phyloP scores from a whole-genome alignment of 768 basidiomycete genomes.

The Boletus vinaceobasis region DNA sequence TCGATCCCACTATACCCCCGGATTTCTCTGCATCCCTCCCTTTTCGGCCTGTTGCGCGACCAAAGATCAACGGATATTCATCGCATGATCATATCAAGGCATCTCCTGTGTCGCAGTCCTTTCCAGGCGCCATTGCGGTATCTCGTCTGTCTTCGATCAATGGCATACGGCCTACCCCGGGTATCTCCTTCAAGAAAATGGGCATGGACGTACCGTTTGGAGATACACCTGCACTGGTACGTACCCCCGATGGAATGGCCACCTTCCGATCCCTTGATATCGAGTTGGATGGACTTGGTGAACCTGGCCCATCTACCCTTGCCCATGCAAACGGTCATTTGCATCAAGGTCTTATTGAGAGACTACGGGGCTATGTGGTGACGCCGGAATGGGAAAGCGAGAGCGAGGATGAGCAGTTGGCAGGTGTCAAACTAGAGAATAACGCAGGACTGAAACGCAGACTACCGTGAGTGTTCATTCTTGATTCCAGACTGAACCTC shows the following conservation, averaged over 20 bases:
- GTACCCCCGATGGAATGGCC: constrained; percentile 74
- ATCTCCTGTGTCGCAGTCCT: constrained; percentile 23
- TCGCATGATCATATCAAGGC: constrained; percentile 22
- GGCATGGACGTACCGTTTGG: constrained; percentile 50
- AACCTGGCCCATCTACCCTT: constrained; percentile 34
- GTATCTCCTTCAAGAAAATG: constrained; percentile 11
- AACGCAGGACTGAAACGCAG: constrained; percentile 63
- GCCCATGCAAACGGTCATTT: constrained; percentile 31
- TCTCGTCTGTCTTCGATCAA: constrained; percentile 15
- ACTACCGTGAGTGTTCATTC: constrained; percentile 21
- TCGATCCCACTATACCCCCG: constrained; percentile 63
- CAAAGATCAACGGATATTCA: constrained; percentile 41
- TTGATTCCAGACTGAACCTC: background rate
- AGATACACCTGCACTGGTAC: constrained; percentile 65
- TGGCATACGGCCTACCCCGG: constrained; percentile 13
- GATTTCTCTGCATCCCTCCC: constrained; percentile 34
- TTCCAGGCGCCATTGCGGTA: background rate
- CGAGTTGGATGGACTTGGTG: constrained; percentile 41
- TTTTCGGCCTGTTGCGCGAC: constrained; percentile 35
- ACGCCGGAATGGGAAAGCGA: constrained; percentile 35
- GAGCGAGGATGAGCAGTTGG: constrained; percentile 32
- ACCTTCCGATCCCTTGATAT: constrained; percentile 58
- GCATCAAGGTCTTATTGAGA: constrained; percentile 17
- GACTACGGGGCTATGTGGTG: constrained; percentile 18
- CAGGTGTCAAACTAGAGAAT: constrained; percentile 27